A percentile compares a stretch with the other conserved stretches of the same genome.
phyloP scores from a whole-genome alignment of 345 rosid genomes.

The Salix viminalis region DNA sequence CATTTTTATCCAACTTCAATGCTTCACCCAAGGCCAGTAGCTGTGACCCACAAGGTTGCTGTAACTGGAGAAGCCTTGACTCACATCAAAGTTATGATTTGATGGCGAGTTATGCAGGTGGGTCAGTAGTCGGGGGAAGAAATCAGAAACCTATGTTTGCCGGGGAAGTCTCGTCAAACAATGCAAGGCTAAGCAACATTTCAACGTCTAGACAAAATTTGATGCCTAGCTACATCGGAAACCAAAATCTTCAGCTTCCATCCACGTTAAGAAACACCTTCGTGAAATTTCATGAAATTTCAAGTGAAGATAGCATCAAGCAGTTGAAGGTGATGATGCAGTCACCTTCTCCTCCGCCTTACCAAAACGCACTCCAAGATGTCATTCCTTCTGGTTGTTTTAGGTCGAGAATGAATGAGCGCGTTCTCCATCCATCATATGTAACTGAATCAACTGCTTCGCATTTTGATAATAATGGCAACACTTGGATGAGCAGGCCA shows the following conservation, averaged over 20 bases:
- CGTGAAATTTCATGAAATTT: slow-evolving; percentile 29
- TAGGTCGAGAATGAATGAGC: slow-evolving; percentile 20
- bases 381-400: slow-evolving; percentile 28
- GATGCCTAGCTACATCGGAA: slow-evolving; percentile 18
- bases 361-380: slow-evolving; percentile 26
- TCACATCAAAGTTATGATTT: slow-evolving; percentile 35
- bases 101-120: slow-evolving; percentile 42
- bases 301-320: slow-evolving; percentile 22
- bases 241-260: slow-evolving; percentile 23
- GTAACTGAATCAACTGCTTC: slow-evolving; percentile 25
- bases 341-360: slow-evolving; percentile 15
- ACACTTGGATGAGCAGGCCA: slow-evolving; percentile 21
- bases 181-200: slow-evolving; percentile 19
- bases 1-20: slow-evolving; percentile 16
- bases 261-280: slow-evolving; percentile 20
- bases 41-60: slow-evolving; percentile 28
- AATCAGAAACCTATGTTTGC: slow-evolving; percentile 32
- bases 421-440: slow-evolving; percentile 25
- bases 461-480: neutral
- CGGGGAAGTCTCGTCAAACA: slow-evolving; percentile 40
- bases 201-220: slow-evolving; percentile 20
- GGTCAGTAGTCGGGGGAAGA: slow-evolving; percentile 25
- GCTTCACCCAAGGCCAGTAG: slow-evolving; percentile 4
- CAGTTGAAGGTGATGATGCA: slow-evolving; percentile 23
- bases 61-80: slow-evolving; percentile 27